Base-by-base conservation (phyloP, 2,329 filamentous ascomycete species). In the Arthroderma sp. region DNA sequence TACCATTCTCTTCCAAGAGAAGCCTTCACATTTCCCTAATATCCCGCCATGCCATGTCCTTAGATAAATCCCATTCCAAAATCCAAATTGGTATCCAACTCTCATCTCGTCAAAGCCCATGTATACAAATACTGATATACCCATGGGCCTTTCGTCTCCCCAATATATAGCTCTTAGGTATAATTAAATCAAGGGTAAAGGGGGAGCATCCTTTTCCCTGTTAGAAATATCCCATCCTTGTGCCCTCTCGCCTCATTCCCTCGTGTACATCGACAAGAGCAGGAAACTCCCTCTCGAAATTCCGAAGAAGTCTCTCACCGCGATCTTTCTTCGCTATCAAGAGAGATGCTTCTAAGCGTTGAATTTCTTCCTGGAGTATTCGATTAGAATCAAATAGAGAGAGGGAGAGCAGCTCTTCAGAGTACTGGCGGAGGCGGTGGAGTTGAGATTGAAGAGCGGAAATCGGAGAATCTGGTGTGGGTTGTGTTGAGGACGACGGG, bases 341-440 rank as follows among this genome's bases (percentile, higher is more conserved):
- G 6, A 51, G 31, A 2, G 9, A 47, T 1, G 47, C 36, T 38
- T 58, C 52, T 15, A 55, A 28, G 29, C 48, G 43, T 9, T 36
- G 38, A 33, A 55, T 53, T 11, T 53, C 50, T 8, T 57, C 50
- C 7, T 52, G 42, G 8, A 57, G 39, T 29, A 51, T 49, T 6
- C 49, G 50, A 34, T 57, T 54, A 3, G 55, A 57, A 1, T 57
- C 53, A 11, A 53, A 48, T 27, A 57, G 38, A 9, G 51, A 55
- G 28, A 57, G 51, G 29, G 56, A 50, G 4, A 57, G 46, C 7
- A 58, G 47, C 7, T 53, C 55, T 10, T 51, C 41, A 10, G 53
- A 52, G 41, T 57, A 57, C 28, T 50, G 47, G 7, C 51, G 49
- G 36, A 57, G 52, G 27, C 49, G 43, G 27, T 46, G 42, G 7